These are phyloP conservation scores for Poteriospumella lacustris DNA, from an alignment of 108 stramenopile species.

Conservation along the genomic window DNA sequence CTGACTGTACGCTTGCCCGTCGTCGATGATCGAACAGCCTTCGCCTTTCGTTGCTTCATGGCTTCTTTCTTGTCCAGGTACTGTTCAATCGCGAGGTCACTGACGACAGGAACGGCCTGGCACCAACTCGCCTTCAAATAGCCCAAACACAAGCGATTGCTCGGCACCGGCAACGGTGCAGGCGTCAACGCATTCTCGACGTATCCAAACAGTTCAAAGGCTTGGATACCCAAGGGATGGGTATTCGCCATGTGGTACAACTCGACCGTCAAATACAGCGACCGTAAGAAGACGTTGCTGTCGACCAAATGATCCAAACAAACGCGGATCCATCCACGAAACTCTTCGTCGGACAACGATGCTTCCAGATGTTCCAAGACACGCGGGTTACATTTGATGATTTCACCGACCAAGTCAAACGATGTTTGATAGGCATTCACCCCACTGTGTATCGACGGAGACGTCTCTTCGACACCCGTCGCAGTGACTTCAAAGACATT, in stretches of 20 bases:
- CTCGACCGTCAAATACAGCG: conserved; percentile 63
- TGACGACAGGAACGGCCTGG: too few relatives aligned
- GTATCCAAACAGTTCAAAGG: too few relatives aligned
- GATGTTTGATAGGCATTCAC: conserved; percentile 69
- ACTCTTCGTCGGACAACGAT: conserved; percentile 56
- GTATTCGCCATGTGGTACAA: not conserved
- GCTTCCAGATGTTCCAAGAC: conserved; percentile 50
- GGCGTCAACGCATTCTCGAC: too few relatives aligned
- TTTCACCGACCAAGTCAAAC: conserved; percentile 77
- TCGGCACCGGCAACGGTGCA: too few relatives aligned
- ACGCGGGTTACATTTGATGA: conserved; percentile 66
- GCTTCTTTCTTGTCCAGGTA: too few relatives aligned
- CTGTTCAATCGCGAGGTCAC: too few relatives aligned
- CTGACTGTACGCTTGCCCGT: too few relatives aligned
- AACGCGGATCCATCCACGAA: conserved; percentile 60
- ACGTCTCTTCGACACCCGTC: not conserved
- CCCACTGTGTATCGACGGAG: conserved; percentile 56
- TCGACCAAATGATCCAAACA: conserved; percentile 72
- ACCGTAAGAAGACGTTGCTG: conserved; percentile 80
- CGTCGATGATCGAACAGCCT: too few relatives aligned
- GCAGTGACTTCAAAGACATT: not conserved
- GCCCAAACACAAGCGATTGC: too few relatives aligned
- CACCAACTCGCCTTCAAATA: too few relatives aligned
- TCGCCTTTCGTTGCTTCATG: too few relatives aligned
- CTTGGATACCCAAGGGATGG: not conserved